Evolutionary conservation across 768 basidiomycete genomes (phyloP).

Genomic region (Boletus subcaerulescens): DNA sequence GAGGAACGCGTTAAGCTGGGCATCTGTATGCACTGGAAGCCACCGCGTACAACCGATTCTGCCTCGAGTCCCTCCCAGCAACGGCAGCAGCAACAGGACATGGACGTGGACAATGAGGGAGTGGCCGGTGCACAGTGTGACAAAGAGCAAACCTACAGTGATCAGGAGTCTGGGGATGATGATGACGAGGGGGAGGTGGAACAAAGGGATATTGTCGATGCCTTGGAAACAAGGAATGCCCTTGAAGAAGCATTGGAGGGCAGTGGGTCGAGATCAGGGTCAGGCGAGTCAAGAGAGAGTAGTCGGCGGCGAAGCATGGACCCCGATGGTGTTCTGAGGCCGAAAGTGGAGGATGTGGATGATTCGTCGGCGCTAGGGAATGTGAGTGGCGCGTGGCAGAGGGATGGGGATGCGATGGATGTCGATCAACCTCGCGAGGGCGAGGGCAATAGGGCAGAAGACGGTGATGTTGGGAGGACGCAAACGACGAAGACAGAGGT

Average conservation of each 20-base stretch:
- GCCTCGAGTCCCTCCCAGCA: conserved; percentile 22
- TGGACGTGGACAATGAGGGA: conserved; percentile 31
- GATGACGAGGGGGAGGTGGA: conserved; percentile 60
- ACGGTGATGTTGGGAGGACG: conserved; percentile 9
- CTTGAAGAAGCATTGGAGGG: conserved; percentile 59
- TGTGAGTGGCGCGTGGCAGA: conserved; percentile 17
- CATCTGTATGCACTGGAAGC: conserved; percentile 65
- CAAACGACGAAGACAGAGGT: conserved; percentile 28
- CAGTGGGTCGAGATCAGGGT: conserved; percentile 26
- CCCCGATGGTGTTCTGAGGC: conserved; percentile 33
- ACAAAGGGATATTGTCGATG: conserved; percentile 53
- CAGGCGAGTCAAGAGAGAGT: conserved; percentile 34
- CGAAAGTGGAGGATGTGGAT: conserved; percentile 57
- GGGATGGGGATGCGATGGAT: conserved; percentile 31
- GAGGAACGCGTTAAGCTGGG: conserved; percentile 66
- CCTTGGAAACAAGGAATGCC: conserved; percentile 49
- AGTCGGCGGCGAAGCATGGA: conserved; percentile 33
- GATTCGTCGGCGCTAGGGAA: conserved; percentile 44
- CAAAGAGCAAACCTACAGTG: conserved; percentile 24
- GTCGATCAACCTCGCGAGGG: conserved; percentile 30
- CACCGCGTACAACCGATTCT: conserved; percentile 35
- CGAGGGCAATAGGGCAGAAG: conserved; percentile 22
- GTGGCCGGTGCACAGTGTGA: conserved; percentile 18
- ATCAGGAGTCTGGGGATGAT: conserved; percentile 50
- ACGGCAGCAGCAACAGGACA: conserved; percentile 30